Conservation (phyloP, 352 stramenopile genomes). For the Globisporangium takayamanum region DNA sequence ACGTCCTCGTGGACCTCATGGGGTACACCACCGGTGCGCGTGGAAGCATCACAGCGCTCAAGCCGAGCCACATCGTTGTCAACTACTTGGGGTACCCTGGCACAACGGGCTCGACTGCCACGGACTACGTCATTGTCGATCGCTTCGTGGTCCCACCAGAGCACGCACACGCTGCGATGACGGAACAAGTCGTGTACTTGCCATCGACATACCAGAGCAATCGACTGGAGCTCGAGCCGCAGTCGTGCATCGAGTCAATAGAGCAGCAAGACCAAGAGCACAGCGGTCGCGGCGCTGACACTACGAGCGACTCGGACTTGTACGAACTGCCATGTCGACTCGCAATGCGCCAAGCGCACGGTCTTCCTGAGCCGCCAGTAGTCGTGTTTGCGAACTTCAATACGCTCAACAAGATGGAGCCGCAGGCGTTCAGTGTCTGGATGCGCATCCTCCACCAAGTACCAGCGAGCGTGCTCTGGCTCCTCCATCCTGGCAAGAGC, state of each 20-base stretch:
- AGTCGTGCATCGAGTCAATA: constrained; percentile 3
- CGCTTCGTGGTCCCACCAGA: constrained; percentile 53
- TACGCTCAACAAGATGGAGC: constrained; percentile 93
- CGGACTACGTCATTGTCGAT: constrained; percentile 80
- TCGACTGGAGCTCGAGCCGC: constrained; percentile 38
- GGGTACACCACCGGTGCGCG: constrained; percentile 82
- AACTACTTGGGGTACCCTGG: constrained; percentile 91
- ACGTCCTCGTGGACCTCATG: constrained; percentile 91
- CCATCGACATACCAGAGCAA: constrained; percentile 91
- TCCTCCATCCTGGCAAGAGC: constrained; percentile 46
- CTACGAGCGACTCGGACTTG: not conserved
- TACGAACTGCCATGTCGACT: constrained; percentile 14
- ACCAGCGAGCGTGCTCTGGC: constrained; percentile 79
- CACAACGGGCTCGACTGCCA: constrained; percentile 70
- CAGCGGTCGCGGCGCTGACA: not conserved
- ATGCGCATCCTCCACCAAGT: constrained; percentile 84
- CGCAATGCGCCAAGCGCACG: constrained; percentile 17
- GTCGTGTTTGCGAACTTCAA: constrained; percentile 92
- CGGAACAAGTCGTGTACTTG: constrained; percentile 85
- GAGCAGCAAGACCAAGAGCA: not conserved
- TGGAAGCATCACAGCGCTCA: constrained; percentile 49
- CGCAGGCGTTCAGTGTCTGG: constrained; percentile 82
- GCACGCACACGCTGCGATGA: constrained; percentile 36
- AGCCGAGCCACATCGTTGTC: constrained; percentile 56
- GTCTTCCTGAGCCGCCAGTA: constrained; percentile 18